Conservation (phyloP, 768 basidiomycete genomes). For the Cyclocybe cylindracea region DNA sequence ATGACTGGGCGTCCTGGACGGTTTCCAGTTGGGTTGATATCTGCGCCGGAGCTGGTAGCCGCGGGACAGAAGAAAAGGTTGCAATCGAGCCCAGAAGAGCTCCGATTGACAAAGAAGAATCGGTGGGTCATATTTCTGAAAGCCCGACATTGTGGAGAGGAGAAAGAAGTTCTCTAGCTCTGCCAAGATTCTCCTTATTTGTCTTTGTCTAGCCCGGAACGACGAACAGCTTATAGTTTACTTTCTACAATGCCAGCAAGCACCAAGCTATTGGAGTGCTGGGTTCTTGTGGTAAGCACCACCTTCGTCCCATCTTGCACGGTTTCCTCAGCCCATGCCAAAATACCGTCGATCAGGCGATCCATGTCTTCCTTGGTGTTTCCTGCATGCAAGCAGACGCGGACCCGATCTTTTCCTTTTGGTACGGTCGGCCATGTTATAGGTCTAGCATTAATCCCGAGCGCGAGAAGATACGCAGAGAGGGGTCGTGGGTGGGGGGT, state of each 20-base stretch:
- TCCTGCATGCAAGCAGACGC: conserved; percentile 86
- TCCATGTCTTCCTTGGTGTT: conserved; percentile 69
- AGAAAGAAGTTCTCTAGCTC: no score
- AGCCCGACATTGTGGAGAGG: no score
- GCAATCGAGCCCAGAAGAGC: conserved; percentile 3
- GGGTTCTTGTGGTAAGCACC: background rate
- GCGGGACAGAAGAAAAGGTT: conserved; percentile 4
- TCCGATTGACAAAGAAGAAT: background rate
- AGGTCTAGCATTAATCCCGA: conserved; percentile 67
- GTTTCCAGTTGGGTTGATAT: conserved; percentile 10
- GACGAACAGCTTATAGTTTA: conserved; percentile 6
- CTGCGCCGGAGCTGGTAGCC: conserved; percentile 7
- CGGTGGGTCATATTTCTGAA: no score
- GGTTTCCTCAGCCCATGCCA: conserved; percentile 47
- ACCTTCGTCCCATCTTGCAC: conserved; percentile 19
- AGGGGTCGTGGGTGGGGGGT: conserved; percentile 77
- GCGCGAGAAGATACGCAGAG: conserved; percentile 59
- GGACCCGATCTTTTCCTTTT: conserved; percentile 78
- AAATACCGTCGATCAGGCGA: conserved; percentile 49
- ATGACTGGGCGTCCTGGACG: conserved; percentile 1
- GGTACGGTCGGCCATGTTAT: conserved; percentile 92
- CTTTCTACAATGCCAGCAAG: conserved; percentile 7
- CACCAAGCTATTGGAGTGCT: background rate
- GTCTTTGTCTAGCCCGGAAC: no score
- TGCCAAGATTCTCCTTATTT: no score